A percentile compares a stretch with the other conserved stretches of the same genome.
These are phyloP conservation scores for Globisporangium heterothallicum DNA, from an alignment of 352 stramenopile genomes.

Conservation along the genomic window DNA sequence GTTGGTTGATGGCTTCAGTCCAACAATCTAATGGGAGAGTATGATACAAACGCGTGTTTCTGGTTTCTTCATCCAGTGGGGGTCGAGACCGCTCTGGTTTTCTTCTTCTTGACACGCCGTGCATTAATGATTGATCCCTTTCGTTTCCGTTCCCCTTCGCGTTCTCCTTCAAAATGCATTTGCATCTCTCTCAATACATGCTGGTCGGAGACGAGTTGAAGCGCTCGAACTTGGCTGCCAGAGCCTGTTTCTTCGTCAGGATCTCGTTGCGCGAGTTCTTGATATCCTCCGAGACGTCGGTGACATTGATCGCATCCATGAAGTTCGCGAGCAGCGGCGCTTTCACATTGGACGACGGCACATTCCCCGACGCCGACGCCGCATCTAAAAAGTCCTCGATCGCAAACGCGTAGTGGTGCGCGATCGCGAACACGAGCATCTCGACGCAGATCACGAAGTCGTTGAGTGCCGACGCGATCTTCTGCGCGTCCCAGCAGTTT, in stretches of 20 bases:
- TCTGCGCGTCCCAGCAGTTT: conserved; percentile 77
- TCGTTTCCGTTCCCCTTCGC: not conserved
- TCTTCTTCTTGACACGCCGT: not conserved
- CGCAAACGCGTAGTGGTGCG: conserved; percentile 91
- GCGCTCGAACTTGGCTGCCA: conserved; percentile 80
- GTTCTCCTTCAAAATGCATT: not conserved
- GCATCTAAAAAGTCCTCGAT: conserved; percentile 85
- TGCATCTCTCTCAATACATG: conserved; percentile 39
- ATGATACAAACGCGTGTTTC: conserved; percentile 1
- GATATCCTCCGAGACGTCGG: conserved; percentile 80
- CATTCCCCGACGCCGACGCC: conserved; percentile 20
- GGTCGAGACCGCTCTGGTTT: not conserved
- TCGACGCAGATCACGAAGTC: conserved; percentile 95
- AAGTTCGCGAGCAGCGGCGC: conserved; percentile 82
- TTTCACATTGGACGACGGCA: conserved; percentile 78
- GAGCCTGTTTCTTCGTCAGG: conserved; percentile 84
- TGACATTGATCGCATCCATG: conserved; percentile 88
- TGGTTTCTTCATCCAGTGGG: not conserved
- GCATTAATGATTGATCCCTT: not conserved
- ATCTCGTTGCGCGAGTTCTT: conserved; percentile 85
- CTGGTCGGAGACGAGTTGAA: conserved; percentile 58
- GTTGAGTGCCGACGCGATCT: conserved; percentile 88
- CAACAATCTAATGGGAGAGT: not conserved
- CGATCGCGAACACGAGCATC: conserved; percentile 91
- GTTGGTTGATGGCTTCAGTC: conserved; percentile 2